These are phyloP conservation scores for Penicillium soppii DNA, from an alignment of 495 filamentous ascomycete genomes.

Conservation along the genomic window DNA sequence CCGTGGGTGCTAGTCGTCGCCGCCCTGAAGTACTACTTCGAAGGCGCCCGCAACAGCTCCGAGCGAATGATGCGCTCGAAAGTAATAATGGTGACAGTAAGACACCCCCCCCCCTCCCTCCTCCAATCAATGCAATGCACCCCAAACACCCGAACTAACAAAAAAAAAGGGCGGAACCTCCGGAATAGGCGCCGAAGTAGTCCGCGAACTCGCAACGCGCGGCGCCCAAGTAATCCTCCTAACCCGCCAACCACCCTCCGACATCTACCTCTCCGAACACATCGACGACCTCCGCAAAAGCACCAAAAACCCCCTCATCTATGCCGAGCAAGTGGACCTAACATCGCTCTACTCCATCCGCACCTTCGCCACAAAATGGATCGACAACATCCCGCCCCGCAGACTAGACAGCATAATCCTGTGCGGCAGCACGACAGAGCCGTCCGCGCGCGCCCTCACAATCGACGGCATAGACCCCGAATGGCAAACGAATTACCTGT, in stretches of 20 bases:
- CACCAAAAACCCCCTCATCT: slow-evolving; percentile 87
- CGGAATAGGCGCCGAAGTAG: slow-evolving; percentile 80
- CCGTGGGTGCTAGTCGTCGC: slow-evolving; percentile 60
- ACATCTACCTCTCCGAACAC: slow-evolving; percentile 88
- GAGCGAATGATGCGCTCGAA: slow-evolving; percentile 90
- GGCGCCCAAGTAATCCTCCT: slow-evolving; percentile 92
- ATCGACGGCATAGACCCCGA: slow-evolving; percentile 80
- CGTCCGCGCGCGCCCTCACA: slow-evolving; percentile 57
- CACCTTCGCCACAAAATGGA: slow-evolving; percentile 96
- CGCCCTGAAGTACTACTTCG: slow-evolving; percentile 74
- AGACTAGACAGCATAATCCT: slow-evolving; percentile 92
- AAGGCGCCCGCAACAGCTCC: slow-evolving; percentile 69
- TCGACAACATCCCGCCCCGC: slow-evolving; percentile 89
- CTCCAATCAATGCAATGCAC: not conserved
- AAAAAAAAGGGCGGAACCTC: slow-evolving; percentile 74
- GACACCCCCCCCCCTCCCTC: slow-evolving; percentile 6
- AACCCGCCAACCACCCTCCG: slow-evolving; percentile 73
- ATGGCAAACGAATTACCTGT: slow-evolving; percentile 93
- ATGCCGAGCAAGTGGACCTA: slow-evolving; percentile 92
- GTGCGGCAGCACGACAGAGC: slow-evolving; percentile 69
- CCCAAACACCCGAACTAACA: slow-evolving; percentile 1
- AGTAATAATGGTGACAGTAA: slow-evolving; percentile 86
- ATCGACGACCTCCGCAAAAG: slow-evolving; percentile 80
- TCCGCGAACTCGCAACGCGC: slow-evolving; percentile 69
- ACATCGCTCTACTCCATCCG: slow-evolving; percentile 83